Conservation (phyloP, 106 monocot genomes). For the Acanthochlamys bracteata region DNA sequence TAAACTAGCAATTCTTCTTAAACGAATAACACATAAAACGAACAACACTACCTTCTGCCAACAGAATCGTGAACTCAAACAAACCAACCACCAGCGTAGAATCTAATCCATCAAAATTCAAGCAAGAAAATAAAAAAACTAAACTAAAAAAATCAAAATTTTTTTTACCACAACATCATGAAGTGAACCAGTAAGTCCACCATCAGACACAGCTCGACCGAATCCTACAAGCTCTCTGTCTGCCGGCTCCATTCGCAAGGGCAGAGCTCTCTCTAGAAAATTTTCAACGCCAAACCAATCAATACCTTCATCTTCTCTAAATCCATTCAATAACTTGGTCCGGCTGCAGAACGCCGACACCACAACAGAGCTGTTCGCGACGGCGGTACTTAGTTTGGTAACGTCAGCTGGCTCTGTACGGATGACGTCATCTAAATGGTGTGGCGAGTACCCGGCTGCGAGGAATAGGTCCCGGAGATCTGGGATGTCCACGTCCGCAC, state of each 20-base stretch:
- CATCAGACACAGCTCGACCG: conserved; percentile 77
- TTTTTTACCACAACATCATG: conserved; percentile 82
- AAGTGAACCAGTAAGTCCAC: conserved; percentile 82
- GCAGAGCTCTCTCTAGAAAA: not conserved
- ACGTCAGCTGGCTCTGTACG: conserved; percentile 34
- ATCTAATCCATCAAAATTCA: not conserved
- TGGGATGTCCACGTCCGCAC: conserved; percentile 37
- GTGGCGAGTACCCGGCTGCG: conserved; percentile 48
- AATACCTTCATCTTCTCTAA: no score
- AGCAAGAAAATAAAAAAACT: not conserved
- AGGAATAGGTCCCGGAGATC: conserved; percentile 53
- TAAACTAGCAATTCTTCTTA: no score
- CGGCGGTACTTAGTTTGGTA: conserved; percentile 39
- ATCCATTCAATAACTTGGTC: not conserved
- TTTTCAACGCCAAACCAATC: no score
- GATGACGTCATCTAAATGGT: conserved; percentile 42
- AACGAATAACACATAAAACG: no score
- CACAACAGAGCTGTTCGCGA: conserved; percentile 60
- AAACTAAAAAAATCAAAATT: not conserved
- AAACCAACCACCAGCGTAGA: not conserved
- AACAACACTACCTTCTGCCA: no score
- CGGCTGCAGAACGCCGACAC: conserved; percentile 73
- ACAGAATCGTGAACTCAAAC: no score
- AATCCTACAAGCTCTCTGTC: conserved; percentile 52
- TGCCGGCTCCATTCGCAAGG: conserved; percentile 18